Evolutionary conservation across 2,329 filamentous ascomycete species (phyloP), one percentile per base, ranked within the genome.

Genomic region (Colletotrichum sp.): DNA sequence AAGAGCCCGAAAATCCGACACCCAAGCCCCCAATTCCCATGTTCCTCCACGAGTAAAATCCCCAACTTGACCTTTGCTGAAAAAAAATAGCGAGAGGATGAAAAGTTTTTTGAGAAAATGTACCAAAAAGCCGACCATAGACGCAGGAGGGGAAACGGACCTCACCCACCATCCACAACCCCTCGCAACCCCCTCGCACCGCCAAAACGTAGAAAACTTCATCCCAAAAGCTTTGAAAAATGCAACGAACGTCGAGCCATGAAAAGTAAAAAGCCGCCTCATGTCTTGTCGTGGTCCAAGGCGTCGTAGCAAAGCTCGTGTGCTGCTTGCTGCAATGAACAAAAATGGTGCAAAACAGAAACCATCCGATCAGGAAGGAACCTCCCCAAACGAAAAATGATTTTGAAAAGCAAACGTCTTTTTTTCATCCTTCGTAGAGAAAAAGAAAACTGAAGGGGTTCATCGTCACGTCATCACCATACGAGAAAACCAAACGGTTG

Each of bases 231-330:
- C 15, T 15, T 59, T 4, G 12, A 33, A 43, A 36, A 36, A 31
- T 33, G 18, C 51, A 24, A 29, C 8, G 63, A 62, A 43, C 27
- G 27, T 62, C 34, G 21, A 27, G 13, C 47, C 6, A 36, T 33
- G 34, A 66, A 66, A 63, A 73, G 33, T 16, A 73, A 33, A 75
- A 70, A 62, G 66, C 70, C 66, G 62, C 66, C 73, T 66, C 59
- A 70, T 69, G 54, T 66, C 73, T 70, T 64, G 70, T 75, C 73
- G 66, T 75, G 54, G 38, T 71, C 71, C 66, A 65, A 75, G 70
- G 66, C 70, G 61, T 75, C 70, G 61, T 73, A 75, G 73, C 73
- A 75, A 75, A 74, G 73, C 59, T 21, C 62, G 57, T 74, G 38
- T 74, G 47, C 69, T 74, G 47, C 34, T 74, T 72, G 72, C 70